Evolutionary conservation across 192 early-diverging fungal species (phyloP).

Genomic region (Podila clonocystis): DNA sequence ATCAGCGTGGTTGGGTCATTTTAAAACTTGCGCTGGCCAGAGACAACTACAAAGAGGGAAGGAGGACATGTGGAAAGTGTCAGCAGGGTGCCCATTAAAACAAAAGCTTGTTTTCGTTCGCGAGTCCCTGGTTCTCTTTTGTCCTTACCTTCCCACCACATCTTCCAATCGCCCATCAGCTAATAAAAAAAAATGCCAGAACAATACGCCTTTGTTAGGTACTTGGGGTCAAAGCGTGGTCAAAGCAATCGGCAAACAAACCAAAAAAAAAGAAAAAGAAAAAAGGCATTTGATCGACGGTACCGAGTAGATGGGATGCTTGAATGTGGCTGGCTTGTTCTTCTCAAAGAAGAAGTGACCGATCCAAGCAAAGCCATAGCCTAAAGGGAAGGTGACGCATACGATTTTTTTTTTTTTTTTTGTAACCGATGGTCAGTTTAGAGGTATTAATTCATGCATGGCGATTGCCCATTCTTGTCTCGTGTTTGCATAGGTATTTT

Average conservation of each 20-base stretch:
- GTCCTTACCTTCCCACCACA: constrained; percentile 58
- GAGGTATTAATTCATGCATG: too few species aligned
- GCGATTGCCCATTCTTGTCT: not conserved
- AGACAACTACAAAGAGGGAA: constrained; percentile 18
- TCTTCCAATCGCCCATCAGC: constrained; percentile 63
- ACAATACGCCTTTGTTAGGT: not conserved
- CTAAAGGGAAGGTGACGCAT: constrained; percentile 6
- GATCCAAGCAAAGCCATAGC: constrained; percentile 74
- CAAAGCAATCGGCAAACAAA: not conserved
- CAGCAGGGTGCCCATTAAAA: not conserved
- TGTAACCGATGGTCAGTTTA: too few species aligned
- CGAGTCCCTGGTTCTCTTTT: not conserved
- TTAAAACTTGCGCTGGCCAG: constrained; percentile 55
- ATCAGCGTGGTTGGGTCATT: too few species aligned
- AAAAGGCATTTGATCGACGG: not conserved
- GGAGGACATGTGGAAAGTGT: not conserved
- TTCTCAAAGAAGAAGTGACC: constrained; percentile 73
- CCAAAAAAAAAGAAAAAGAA: not conserved
- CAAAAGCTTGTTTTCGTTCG: not conserved
- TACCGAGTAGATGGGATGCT: constrained; percentile 70
- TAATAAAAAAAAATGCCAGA: not conserved
- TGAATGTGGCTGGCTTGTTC: constrained; percentile 78
- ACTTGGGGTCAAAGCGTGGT: too few species aligned
- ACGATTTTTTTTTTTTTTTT: too few species aligned
- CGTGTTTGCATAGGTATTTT: not conserved